Evolutionary conservation across 78 protist species (phyloP).

Genomic region (Tieghemostelium lacteum): DNA sequence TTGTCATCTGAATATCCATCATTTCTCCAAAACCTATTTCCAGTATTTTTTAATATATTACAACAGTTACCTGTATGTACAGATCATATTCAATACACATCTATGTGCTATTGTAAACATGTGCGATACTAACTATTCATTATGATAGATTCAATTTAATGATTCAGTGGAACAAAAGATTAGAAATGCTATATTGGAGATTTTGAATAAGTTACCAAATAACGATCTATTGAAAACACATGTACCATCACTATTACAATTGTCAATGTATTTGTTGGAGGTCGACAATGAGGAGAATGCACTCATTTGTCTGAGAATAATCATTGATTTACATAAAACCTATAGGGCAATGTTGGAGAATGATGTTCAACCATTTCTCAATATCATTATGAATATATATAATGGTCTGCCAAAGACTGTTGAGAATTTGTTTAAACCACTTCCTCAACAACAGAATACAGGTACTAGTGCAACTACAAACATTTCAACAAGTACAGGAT

Average conservation of each 20-base stretch:
- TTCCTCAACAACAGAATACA: neutral
- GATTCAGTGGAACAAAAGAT: constrained; percentile 80
- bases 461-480: constrained; percentile 5
- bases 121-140: too few species aligned
- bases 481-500: neutral
- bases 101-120: too few species aligned
- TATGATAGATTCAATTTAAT: constrained; percentile 44
- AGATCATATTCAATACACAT: too few species aligned
- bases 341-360: constrained; percentile 79
- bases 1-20: constrained; percentile 43
- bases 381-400: constrained; percentile 83
- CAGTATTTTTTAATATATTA: constrained; percentile 48
- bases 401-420: constrained; percentile 65
- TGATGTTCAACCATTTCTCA: constrained; percentile 87
- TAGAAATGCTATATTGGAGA: constrained; percentile 86
- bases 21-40: constrained; percentile 31
- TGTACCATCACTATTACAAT: constrained; percentile 39
- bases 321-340: constrained; percentile 91
- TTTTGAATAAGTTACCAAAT: constrained; percentile 88
- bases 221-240: constrained; percentile 76
- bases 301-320: constrained; percentile 88
- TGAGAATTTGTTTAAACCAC: constrained; percentile 9
- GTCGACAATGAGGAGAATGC: constrained; percentile 94
- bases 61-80: too few species aligned
- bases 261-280: constrained; percentile 76